A percentile compares a stretch with the other conserved stretches of the same genome.
Evolutionary conservation across 257 asterid genomes (phyloP).

Genomic region (Hygrophila difformis): DNA sequence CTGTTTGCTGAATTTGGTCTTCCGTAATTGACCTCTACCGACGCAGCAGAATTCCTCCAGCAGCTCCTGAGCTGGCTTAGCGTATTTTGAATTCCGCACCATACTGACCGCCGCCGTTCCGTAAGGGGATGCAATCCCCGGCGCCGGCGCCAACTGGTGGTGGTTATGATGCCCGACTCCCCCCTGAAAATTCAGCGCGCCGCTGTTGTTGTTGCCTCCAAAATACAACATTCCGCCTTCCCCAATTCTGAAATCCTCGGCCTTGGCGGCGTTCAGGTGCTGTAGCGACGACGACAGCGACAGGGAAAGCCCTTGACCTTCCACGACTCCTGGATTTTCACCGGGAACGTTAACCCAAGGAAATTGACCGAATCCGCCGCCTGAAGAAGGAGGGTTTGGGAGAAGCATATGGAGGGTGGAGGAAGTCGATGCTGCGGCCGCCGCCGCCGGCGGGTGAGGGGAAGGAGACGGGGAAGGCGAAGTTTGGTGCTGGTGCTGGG

Average conservation of each 20-base stretch:
- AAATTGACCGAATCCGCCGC: constrained; percentile 45
- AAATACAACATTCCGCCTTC: constrained; percentile 63
- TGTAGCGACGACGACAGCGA: constrained; percentile 75
- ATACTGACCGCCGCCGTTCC: constrained; percentile 55
- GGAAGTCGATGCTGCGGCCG: constrained; percentile 29
- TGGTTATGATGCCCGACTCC: constrained; percentile 16
- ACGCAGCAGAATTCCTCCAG: constrained; percentile 92
- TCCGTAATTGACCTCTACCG: constrained; percentile 74
- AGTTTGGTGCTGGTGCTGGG: constrained; percentile 50
- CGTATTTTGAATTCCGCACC: constrained; percentile 60
- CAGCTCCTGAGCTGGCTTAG: constrained; percentile 76
- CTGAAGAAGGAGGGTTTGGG: constrained; percentile 45
- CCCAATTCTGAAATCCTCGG: constrained; percentile 62
- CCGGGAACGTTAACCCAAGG: constrained; percentile 51
- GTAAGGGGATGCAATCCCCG: constrained; percentile 26
- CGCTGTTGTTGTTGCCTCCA: constrained; percentile 46
- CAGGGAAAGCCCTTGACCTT: constrained; percentile 80
- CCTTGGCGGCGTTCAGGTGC: constrained; percentile 63
- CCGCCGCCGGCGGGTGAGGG: constrained; percentile 21
- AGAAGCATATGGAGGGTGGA: constrained; percentile 75
- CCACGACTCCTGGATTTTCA: constrained; percentile 45
- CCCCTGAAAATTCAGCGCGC: constrained; percentile 25
- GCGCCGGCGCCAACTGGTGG: constrained; percentile 38
- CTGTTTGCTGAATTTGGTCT: constrained; percentile 33
- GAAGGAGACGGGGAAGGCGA: constrained; percentile 64